Evolutionary conservation across 1,139 yeast species (phyloP), one percentile per base, ranked within the genome.

Genomic region (Saccharomyces pastorianus): DNA sequence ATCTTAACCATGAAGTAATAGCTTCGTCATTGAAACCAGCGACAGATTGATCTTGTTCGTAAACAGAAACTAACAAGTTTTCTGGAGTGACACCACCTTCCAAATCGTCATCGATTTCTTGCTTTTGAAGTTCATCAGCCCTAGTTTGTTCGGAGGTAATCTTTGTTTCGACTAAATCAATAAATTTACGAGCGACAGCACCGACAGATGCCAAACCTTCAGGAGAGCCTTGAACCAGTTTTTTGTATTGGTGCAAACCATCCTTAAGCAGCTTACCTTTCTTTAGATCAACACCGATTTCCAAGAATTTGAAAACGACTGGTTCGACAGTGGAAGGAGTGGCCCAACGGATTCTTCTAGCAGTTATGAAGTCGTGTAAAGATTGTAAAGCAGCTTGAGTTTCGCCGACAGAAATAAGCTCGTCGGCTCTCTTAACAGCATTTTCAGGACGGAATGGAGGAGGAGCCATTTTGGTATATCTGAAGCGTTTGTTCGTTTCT

Each of bases 1-100:
- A 91, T 73, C 95, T 84, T 70, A 93, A 80, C 96, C 96, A 91
- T 54, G 99, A 97, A 56, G 96, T 88, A 55, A 93, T 93, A 60
- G 90, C 83, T 69, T 90, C 98, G 72, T 93, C 97, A 51, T 96
- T 88, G 74, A 97, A 84, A 47, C 70, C 71, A 57, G 67, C 67
- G 50, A 68, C 67, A 53, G 93, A 79, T 73, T 90, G 96, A 63
- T 95, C 96, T 64, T 84, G 82, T 54, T 96, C 88, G 55, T 90
- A 96, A 49, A 96, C 89, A 46, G 96, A 85, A 70, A 91, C 78
- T 67, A 95, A 77, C 60, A 93, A 82, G 63, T 86, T 85, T 73
- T 93, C 99, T 53, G 99, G 99, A 23, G 96, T 81, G 64, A 86
- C 87, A 55, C 83, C 81, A 56, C 87, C 85, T 68, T 87, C 96